phyloP scores from a whole-genome alignment of 495 filamentous ascomycete species.

The Hypoxylon lienhwacheense region DNA sequence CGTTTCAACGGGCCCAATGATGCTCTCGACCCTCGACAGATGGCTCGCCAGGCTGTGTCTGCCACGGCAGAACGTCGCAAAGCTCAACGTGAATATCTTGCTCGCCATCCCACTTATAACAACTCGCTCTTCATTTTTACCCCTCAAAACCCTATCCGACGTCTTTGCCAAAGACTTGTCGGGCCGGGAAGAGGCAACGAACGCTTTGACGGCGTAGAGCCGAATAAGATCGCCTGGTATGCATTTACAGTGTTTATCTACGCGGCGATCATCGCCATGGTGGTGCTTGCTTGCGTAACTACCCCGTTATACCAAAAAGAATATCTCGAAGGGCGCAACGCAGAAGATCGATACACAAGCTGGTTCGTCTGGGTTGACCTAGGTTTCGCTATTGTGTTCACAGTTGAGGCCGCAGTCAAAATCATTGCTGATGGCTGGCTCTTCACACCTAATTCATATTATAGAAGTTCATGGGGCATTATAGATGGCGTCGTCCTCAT shows the following conservation, averaged over 20 bases:
- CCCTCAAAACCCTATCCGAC: conserved; percentile 73
- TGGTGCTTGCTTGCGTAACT: conserved; percentile 89
- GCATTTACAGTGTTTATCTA: conserved; percentile 93
- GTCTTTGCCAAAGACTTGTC: conserved; percentile 85
- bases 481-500: conserved; percentile 92
- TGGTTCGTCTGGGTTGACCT: conserved; percentile 96
- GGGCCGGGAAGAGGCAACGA: conserved; percentile 86
- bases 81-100: conserved; percentile 87
- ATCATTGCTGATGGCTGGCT: conserved; percentile 95
- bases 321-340: conserved; percentile 62
- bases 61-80: conserved; percentile 78
- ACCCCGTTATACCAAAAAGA: conserved; percentile 91
- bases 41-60: conserved; percentile 87
- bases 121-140: conserved; percentile 86
- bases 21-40: conserved; percentile 76
- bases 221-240: conserved; percentile 88
- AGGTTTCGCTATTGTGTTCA: conserved; percentile 86
- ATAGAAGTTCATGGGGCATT: conserved; percentile 93
- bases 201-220: conserved; percentile 81
- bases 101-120: conserved; percentile 88
- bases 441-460: conserved; percentile 96
- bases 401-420: conserved; percentile 86
- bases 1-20: conserved; percentile 73
- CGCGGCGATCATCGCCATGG: conserved; percentile 93
- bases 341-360: conserved; percentile 55